Evolutionary conservation across 2,329 filamentous ascomycete species (phyloP), one percentile per base, ranked within the genome.

Genomic region (Coniella lustricola): DNA sequence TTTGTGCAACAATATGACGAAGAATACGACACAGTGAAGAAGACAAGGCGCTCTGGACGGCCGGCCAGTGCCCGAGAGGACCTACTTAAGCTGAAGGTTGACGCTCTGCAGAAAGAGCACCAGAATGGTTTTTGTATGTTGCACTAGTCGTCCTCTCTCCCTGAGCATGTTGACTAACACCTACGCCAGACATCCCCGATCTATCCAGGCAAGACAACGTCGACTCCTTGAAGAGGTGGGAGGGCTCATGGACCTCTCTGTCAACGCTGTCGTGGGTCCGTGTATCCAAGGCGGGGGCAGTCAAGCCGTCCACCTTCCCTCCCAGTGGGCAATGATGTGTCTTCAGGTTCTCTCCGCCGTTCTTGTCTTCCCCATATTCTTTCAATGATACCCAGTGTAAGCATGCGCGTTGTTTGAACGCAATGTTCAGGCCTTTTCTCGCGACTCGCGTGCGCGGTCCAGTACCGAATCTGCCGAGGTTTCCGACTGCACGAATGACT

Each of bases 221-320:
- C 44, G 67, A 74, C 49, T 75, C 78, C 55, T 67, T 97, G 35
- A 76, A 80, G 54, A 73, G 75, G 18, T 97, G 90, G 88, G 85
- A 89, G 55, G 86, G 87, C 3, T 79, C 86, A 21, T 97, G 91
- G 91, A 76, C 86, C 8, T 84, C 85, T 58, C 74, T 96, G 54
- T 80, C 82, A 31, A 84, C 77, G 8, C 64, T 96, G 56, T 80
- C 82, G 51, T 97, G 90, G 75, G 74, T 89, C 52, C 82, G 88
- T 53, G 72, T 96, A 48, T 77, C 77, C 4, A 80, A 75, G 49
- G 73, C 77, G 25, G 88, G 88, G 3, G 70, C 65, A 12, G 75
- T 82, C 54, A 77, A 81, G 59, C 69, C 81, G n/a, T 85, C 86
- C 20, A 84, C 74, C 52, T 95, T 95, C 61, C 91, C 90, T 17